Base-by-base conservation (phyloP, 768 basidiomycete genomes). In the Termitomyces sp. region DNA sequence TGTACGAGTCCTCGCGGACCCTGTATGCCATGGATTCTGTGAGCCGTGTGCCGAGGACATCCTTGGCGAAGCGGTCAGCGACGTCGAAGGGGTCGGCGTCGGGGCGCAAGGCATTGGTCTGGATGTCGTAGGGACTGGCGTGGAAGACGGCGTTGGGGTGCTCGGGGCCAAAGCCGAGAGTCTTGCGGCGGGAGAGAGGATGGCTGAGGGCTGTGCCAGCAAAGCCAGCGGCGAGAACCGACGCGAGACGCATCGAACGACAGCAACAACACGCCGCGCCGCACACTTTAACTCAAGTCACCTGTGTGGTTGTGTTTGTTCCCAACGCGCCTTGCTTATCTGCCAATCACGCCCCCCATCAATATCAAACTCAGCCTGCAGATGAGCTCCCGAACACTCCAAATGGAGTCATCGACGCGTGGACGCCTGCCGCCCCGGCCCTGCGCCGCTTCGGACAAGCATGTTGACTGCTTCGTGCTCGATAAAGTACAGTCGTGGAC, bases 81-180 rank as follows among this genome's bases (percentile, higher is more conserved):
- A 92, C 79, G 12, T 80, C 77, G 37, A 76, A 67, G 7, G 88
- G 83, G 64, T 86, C 79, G 40, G 72, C 68, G 39, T 71, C 64
- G 9, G 71, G 57, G 56, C 72, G 68, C 58, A 81, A 75, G 0
- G 71, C 75, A 57, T 73, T 74, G 59, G 77, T 73, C 32, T 67
- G 62, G 59, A 85, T 70, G 65, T 76, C 70, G 68, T 76, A 71
- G 10, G 80, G 75, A 55, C 66, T 77, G 7, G 84, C 73, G 54
- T 74, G 70, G 72, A 86, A 91, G 46, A 80, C 80, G 6, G 88
- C 86, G 63, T 92, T 87, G 4, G 84, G 81, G 59, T 86, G 86
- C 17, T 78, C 73, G 5, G 94, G 93, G 1, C 95, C 95, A 67
- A 96, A 97, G 23, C 87, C 86, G 54, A 98, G 80, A 0, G 95